Conservation (phyloP, 2,329 filamentous ascomycete species). For the Penicillium sp. region DNA sequence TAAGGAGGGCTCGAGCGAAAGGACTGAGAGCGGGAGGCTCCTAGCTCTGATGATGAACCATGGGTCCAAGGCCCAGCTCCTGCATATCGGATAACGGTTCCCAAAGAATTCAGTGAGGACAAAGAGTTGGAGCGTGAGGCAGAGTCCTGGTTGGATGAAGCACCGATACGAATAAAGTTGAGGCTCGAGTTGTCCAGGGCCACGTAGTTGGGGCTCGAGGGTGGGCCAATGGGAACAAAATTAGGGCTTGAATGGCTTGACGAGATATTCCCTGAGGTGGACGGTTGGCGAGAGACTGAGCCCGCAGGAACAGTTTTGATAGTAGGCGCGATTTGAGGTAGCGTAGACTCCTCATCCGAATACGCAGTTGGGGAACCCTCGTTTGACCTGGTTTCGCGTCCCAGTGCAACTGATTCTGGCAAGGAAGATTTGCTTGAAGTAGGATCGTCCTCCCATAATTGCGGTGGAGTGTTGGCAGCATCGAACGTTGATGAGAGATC, state of each 20-base stretch:
- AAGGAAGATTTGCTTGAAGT: slow-evolving; percentile 44
- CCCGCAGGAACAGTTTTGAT: slow-evolving; percentile 45
- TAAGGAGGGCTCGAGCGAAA: slow-evolving; percentile 48
- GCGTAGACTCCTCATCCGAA: slow-evolving; percentile 41
- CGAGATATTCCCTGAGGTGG: slow-evolving; percentile 28
- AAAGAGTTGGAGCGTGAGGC: slow-evolving; percentile 44
- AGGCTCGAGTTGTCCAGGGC: slow-evolving; percentile 44
- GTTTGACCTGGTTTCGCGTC: slow-evolving; percentile 29
- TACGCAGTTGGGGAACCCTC: slow-evolving; percentile 31
- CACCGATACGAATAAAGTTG: slow-evolving; percentile 40
- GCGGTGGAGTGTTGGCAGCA: slow-evolving; percentile 41
- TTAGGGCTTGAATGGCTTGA: slow-evolving; percentile 47
- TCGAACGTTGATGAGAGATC: slow-evolving; percentile 45
- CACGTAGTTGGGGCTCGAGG: slow-evolving; percentile 48
- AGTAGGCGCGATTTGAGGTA: slow-evolving; percentile 39
- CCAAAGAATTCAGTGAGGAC: slow-evolving; percentile 46
- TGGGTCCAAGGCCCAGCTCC: slow-evolving; percentile 41
- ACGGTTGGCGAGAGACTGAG: slow-evolving; percentile 33
- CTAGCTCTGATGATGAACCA: slow-evolving; percentile 38
- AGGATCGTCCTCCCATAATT: slow-evolving; percentile 46
- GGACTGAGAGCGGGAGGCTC: slow-evolving; percentile 41
- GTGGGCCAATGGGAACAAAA: slow-evolving; percentile 42
- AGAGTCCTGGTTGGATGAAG: slow-evolving; percentile 38
- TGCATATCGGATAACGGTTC: slow-evolving; percentile 46
- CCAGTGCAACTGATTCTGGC: slow-evolving; percentile 30